A percentile compares a stretch with the other conserved stretches of the same genome.
Conservation (phyloP, 768 basidiomycete species). For the Leccinum uliginosum region DNA sequence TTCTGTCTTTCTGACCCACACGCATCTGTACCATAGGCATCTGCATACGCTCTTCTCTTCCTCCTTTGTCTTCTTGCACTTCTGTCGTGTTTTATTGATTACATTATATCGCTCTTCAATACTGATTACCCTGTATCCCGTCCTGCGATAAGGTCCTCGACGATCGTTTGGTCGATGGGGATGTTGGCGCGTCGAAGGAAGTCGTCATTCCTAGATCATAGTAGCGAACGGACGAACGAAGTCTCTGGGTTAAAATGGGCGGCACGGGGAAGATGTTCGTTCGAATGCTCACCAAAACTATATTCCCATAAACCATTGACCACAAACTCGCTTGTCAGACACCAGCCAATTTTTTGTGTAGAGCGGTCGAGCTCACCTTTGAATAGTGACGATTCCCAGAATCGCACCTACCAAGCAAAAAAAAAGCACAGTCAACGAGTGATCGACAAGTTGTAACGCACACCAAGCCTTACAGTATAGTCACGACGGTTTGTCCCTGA, state of each 20-base stretch:
- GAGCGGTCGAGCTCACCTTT: slow-evolving; percentile 48
- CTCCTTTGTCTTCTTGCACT: neutral
- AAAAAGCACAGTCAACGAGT: neutral
- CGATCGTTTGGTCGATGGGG: slow-evolving; percentile 36
- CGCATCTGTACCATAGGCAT: slow-evolving; percentile 31
- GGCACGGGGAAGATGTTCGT: neutral
- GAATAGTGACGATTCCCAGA: slow-evolving; percentile 91
- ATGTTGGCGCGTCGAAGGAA: slow-evolving; percentile 43
- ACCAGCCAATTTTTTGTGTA: neutral
- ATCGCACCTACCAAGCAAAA: slow-evolving; percentile 62
- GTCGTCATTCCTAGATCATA: slow-evolving; percentile 44
- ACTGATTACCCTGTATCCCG: neutral
- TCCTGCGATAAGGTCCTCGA: slow-evolving; percentile 35
- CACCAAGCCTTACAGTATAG: slow-evolving; percentile 62
- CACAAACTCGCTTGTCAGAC: neutral
- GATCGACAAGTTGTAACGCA: neutral
- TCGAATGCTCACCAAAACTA: slow-evolving; percentile 46
- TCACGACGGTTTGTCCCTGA: slow-evolving; percentile 68
- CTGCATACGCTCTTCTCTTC: slow-evolving; percentile 12
- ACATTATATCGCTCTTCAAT: slow-evolving; percentile 4
- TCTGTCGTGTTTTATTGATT: slow-evolving; percentile 4
- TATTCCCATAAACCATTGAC: neutral
- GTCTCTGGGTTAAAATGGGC: neutral
- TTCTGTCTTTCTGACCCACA: slow-evolving; percentile 1
- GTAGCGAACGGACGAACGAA: neutral